Conservation (phyloP, 352 stramenopile species). For the Peronosclerospora sorghi region DNA sequence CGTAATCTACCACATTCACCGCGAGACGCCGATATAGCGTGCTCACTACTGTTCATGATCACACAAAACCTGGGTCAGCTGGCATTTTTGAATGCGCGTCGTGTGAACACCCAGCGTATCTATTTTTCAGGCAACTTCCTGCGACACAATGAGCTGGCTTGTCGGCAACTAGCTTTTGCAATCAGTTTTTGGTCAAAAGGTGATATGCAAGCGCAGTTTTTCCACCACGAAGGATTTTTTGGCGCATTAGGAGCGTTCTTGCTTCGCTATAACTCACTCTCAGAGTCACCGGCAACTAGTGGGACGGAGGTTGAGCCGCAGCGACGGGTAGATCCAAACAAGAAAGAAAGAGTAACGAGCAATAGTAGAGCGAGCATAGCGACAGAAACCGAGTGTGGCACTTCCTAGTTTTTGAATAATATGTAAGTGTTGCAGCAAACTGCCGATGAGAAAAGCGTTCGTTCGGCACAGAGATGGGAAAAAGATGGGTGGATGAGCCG, state of each 20-base stretch:
- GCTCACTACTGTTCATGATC: constrained; percentile 96
- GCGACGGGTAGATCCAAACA: no score
- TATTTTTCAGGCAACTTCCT: constrained; percentile 96
- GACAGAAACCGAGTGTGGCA: no score
- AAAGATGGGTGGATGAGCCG: no score
- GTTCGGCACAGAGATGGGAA: no score
- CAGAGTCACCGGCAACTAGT: constrained; percentile 8
- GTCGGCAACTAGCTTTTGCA: constrained; percentile 78
- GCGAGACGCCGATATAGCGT: constrained; percentile 88
- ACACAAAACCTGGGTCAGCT: constrained; percentile 96
- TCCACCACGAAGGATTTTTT: constrained; percentile 96
- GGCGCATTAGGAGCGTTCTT: constrained; percentile 94
- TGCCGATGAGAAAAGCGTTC: no score
- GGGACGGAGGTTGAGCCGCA: constrained; percentile 13
- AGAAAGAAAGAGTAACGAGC: no score
- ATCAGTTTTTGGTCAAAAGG: constrained; percentile 97
- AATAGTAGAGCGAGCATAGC: no score
- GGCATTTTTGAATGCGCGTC: constrained; percentile 92
- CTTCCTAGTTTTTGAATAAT: no score
- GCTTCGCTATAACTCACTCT: constrained; percentile 10
- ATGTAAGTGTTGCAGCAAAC: no score
- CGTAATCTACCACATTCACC: constrained; percentile 19
- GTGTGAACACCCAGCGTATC: constrained; percentile 88
- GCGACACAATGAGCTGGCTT: constrained; percentile 90
- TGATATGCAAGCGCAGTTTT: constrained; percentile 84